Percentiles rank a stretch among this genome's conserved stretches.
Evolutionary conservation across 2,329 filamentous ascomycete genomes (phyloP).

Genomic region (Davidsoniella neocaledoniae): DNA sequence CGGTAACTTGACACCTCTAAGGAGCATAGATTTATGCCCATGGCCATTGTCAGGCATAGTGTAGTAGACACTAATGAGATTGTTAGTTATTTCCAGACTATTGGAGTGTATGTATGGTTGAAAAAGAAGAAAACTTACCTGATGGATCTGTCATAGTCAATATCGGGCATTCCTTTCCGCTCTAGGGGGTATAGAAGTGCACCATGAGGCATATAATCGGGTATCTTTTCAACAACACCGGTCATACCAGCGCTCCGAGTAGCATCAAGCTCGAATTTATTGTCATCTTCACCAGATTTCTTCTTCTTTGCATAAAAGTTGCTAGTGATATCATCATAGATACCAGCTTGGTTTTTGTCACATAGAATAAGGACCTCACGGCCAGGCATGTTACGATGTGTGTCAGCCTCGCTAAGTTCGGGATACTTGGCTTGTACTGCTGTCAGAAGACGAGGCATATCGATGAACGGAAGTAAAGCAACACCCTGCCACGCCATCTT

Average conservation of each 20-base stretch:
- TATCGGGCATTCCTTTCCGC: conserved; percentile 50
- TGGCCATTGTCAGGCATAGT: conserved; percentile 58
- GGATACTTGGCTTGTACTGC: conserved; percentile 77
- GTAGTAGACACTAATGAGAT: conserved; percentile 53
- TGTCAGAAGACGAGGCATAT: conserved; percentile 67
- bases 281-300: conserved; percentile 24
- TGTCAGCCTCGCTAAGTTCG: conserved; percentile 59
- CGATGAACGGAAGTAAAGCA: conserved; percentile 85
- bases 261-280: conserved; percentile 57
- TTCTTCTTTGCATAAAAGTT: conserved; percentile 90
- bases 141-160: conserved; percentile 76
- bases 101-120: neutral
- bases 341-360: conserved; percentile 49
- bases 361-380: conserved; percentile 72
- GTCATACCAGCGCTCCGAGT: conserved; percentile 60
- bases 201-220: conserved; percentile 70
- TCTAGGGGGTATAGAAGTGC: conserved; percentile 64
- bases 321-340: conserved; percentile 71
- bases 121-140: conserved; percentile 31
- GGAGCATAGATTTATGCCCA: conserved; percentile 82
- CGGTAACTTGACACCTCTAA: conserved; percentile 65
- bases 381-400: conserved; percentile 60
- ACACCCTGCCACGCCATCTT: conserved; percentile 98
- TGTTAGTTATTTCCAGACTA: conserved; percentile 18
- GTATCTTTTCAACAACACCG: conserved; percentile 67